Base-by-base conservation (phyloP, 352 stramenopile genomes). In the Phytophthora lateralis region DNA sequence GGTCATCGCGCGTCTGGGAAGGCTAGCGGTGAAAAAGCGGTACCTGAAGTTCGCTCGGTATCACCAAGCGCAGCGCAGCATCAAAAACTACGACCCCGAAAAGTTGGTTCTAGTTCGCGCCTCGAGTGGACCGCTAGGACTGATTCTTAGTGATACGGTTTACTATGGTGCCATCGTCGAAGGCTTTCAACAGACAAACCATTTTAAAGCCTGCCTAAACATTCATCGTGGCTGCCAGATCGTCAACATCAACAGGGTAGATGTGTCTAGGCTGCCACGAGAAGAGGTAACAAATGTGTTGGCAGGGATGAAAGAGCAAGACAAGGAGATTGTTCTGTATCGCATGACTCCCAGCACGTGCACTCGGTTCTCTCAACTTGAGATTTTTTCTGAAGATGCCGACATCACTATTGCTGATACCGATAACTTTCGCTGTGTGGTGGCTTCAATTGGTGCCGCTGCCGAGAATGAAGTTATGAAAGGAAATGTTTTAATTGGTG, bases 241-340 rank as follows among this genome's bases (percentile, higher is more conserved):
- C 34, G 45, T 90, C 37, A 61, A 67, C 39, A 71, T 90, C 18
- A 88, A 90, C 51, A 72, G 65, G n/a, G 41, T 46, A 4, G 76
- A 87, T 24, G 75, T 87, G 7, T 83, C 80, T 5, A 49, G n/a
- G 3, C 52, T 45, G 4, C 32, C 69, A 3, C 72, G 78, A 6
- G 66, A 88, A 43, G 59, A 71, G 8, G 72, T 85, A 4, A 55
- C 74, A n/a, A 53, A 68, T 0, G 9, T 79, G 32, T 60, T 90
- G 4, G 49, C 57, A 17, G 51, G 32, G 1, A 39, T 84, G 21
- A 73, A 65, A 55, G 69, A 88, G 15, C 58, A 79, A 37, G 71
- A 82, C 18, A 90, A 90, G 59, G 61, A 85, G 9, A 61, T 90
- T 15, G 55, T 87, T 24, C 48, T 88, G n/a, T 87, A 88, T 42